A percentile compares a stretch with the other conserved stretches of the same genome.
These are phyloP conservation scores for Phytophthora parvispora DNA, from an alignment of 352 stramenopile species.

Conservation along the genomic window DNA sequence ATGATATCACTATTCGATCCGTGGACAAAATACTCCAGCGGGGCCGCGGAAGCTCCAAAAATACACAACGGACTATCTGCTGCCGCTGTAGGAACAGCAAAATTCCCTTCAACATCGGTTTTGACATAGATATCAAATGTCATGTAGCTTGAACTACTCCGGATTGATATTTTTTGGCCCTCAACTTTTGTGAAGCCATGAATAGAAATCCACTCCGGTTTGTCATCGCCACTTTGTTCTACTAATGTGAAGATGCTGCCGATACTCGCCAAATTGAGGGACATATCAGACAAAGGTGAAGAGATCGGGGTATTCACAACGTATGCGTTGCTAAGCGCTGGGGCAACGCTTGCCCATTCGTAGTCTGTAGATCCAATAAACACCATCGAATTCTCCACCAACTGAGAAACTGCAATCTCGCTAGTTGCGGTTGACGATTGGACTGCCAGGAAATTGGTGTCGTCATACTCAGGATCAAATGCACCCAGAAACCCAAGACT, in stretches of 20 bases:
- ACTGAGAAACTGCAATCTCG: slow-evolving; percentile 1
- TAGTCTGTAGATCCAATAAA: slow-evolving; percentile 23
- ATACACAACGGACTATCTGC: slow-evolving; percentile 17
- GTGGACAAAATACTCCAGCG: slow-evolving; percentile 34
- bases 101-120: slow-evolving; percentile 3
- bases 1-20: slow-evolving; percentile 28
- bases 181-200: slow-evolving; percentile 15
- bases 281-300: slow-evolving; percentile 9
- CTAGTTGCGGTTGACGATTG: neutral
- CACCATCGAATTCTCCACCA: slow-evolving; percentile 7
- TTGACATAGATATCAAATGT: slow-evolving; percentile 34
- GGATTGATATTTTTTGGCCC: slow-evolving; percentile 19
- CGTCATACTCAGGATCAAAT: slow-evolving; percentile 28
- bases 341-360: slow-evolving; percentile 25
- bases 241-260: slow-evolving; percentile 25
- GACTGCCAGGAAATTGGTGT: slow-evolving; percentile 28
- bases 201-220: slow-evolving; percentile 17
- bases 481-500: slow-evolving; percentile 16
- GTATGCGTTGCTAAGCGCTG: slow-evolving; percentile 12
- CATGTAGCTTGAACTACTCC: slow-evolving; percentile 40
- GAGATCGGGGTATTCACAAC: slow-evolving; percentile 11
- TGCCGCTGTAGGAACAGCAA: slow-evolving; percentile 13
- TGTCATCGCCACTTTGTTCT: slow-evolving; percentile 13
- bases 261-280: slow-evolving; percentile 24
- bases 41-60: slow-evolving; percentile 36